Percentiles rank a stretch among this genome's conserved stretches.
phyloP scores from a whole-genome alignment of 441 rosid species.

The Erodium texanum region DNA sequence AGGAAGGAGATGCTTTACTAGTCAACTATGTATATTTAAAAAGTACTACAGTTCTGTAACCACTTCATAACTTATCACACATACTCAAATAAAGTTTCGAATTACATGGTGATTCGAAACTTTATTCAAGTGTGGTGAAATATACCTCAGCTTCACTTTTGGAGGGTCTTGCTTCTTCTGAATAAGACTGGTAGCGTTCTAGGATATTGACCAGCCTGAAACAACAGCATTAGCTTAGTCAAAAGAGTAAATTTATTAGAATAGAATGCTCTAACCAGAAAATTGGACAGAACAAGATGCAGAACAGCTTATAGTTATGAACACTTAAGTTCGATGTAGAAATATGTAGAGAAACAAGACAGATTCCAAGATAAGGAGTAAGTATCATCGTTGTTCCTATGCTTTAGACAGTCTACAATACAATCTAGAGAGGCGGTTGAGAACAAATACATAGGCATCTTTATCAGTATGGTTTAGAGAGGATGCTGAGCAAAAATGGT shows the following conservation, averaged over 20 bases:
- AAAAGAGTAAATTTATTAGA: background rate
- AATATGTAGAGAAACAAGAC: too few relatives aligned
- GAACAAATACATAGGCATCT: too few relatives aligned
- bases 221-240: background rate
- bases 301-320: too few relatives aligned
- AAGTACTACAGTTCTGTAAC: background rate
- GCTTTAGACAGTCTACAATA: too few relatives aligned
- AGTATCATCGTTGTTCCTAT: too few relatives aligned
- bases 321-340: too few relatives aligned
- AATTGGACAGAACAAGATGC: background rate
- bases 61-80: background rate
- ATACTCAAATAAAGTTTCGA: background rate
- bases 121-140: background rate
- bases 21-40: background rate
- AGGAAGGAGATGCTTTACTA: background rate
- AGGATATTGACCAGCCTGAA: background rate
- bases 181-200: background rate
- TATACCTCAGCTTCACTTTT: background rate
- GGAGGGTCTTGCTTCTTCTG: background rate
- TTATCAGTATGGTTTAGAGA: too few relatives aligned
- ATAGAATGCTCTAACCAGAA: background rate
- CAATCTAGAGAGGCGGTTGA: too few relatives aligned
- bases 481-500: too few relatives aligned
- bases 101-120: background rate
- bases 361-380: too few relatives aligned